Percentiles rank a stretch among this genome's conserved stretches.
Conservation (phyloP, 805 yeast genomes). For the Isabelozyma heimii region DNA sequence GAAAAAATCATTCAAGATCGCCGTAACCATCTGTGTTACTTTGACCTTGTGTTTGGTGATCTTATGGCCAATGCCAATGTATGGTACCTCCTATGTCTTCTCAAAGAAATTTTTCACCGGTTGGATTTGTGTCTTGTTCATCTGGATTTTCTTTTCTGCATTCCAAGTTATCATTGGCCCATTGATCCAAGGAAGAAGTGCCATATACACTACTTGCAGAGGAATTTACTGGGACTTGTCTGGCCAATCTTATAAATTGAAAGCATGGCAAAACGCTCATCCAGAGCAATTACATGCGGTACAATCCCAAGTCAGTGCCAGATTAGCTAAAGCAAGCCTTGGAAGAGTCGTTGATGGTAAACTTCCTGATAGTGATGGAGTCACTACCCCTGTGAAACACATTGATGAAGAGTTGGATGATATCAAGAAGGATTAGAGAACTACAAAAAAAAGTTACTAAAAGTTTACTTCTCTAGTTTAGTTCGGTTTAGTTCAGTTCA, state of each 20-base stretch:
- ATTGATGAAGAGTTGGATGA: conserved; percentile 19
- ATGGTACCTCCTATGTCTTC: conserved; percentile 75
- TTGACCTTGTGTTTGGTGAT: conserved; percentile 65
- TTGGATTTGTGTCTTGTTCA: conserved; percentile 79
- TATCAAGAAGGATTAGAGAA: conserved; percentile 12
- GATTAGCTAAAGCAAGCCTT: conserved; percentile 11
- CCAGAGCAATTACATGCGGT: conserved; percentile 78
- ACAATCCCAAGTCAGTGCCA: conserved; percentile 54
- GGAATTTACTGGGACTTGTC: conserved; percentile 85
- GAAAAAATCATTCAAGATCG: conserved; percentile 56
- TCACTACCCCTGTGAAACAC: conserved; percentile 12
- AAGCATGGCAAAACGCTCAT: conserved; percentile 70
- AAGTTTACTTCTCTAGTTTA: not conserved
- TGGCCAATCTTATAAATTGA: conserved; percentile 71
- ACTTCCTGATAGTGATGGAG: conserved; percentile 13
- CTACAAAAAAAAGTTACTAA: not conserved
- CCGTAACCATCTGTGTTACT: conserved; percentile 56
- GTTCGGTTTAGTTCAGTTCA: not conserved
- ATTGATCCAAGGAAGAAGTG: conserved; percentile 68
- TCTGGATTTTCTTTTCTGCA: conserved; percentile 74
- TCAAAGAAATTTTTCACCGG: conserved; percentile 79
- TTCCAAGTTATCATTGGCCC: conserved; percentile 68
- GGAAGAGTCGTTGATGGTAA: conserved; percentile 22
- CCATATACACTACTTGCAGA: conserved; percentile 60
- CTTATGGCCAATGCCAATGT: conserved; percentile 95